Evolutionary conservation across 305 asterid species (phyloP), one percentile per base, ranked within the genome.

Genomic region (Withania somnifera): DNA sequence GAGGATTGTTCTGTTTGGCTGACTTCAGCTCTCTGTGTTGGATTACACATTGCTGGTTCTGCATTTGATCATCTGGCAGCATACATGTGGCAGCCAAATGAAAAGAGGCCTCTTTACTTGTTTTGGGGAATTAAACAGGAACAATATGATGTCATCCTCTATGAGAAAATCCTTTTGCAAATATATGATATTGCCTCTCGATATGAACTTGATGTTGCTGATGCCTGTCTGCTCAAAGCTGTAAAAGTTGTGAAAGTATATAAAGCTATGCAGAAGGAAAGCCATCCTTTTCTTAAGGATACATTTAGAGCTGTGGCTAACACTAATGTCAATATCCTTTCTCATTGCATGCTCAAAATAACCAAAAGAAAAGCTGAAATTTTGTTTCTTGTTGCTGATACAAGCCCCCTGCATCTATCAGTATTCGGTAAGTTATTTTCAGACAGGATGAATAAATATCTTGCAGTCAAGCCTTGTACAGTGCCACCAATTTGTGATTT

Each of bases 181-280:
- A 87, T 94, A 79, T 77, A 86, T 57, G 92, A 88, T 86, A 87
- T 91, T 78, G 87, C 90, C 84, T n/a, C n/a, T n/a, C n/a, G n/a
- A n/a, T n/a, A 86, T 86, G 89, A 91, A 77, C 91, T 90, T 61
- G 94, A 92, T 75, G 84, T 88, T 86, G 94, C 92, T 71, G 92
- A 93, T 89, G 76, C 81, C 34, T 94, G 97, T 86, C 91, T 94
- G 85, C 92, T 93, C 54, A 91, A 93, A 85, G 98, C 98, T 83
- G 84, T 92, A 77, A 93, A 86, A 87, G 88, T 91, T 17, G 88
- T 90, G 63, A 86, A 88, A 87, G 68, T 71, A 83, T 92, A 82
- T 56, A 87, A 84, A 79, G 85, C 81, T 81, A 71, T 82, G 86
- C 89, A 87, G 87, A 78, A 83, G 56, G 75, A 86, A n/a, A 81